Base-by-base conservation (phyloP, 1,284 basidiomycete genomes). In the Pseudozyma sp. region DNA sequence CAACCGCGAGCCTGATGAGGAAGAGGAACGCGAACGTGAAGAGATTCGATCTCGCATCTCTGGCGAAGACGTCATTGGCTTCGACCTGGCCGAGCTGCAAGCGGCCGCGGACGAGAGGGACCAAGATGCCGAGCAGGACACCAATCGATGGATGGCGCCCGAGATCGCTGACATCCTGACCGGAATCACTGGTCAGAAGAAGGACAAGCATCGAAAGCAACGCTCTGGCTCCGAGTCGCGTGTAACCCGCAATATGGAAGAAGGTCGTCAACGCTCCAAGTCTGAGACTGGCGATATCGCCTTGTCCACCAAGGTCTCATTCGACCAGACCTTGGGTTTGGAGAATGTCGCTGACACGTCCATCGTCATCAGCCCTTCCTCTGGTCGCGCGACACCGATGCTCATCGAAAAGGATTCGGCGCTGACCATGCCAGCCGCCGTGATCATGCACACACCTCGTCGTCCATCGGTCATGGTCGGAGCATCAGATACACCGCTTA, bases 1-100 rank as follows among this genome's bases (percentile, higher is more conserved):
- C 44, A 78, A 80, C 40, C 73, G 66, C 7, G 78, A 80, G 52
- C 74, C 70, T 5, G 73, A 70, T 38, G 72, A 72, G 52, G 72
- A 71, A 25, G 75, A 72, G 40, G 72, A 75, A 43, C 62, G 67
- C 36, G 72, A 70, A 44, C 67, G 72, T 19, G 63, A 75, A 54
- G 59, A 70, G 51, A 69, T 74, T 8, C 71, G 66, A 5, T 74
- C 71, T 31, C 61, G 71, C 54, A 69, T 70, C 55, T 72, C 70
- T 9, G 62, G 66, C n/a, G 71, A 74, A 31, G 71, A 74, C 9
- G 66, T 65, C 6, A 50, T 68, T n/a, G 69, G 62, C 14, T 64
- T 63, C 50, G 57, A 58, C 51, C 40, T 74, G 19, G 58, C 70
- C 38, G 67, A 73, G 43, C 49, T 70, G 25, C 70, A 73, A 60